These are phyloP conservation scores for Neocatenulostroma microsporum DNA, from an alignment of 2,329 filamentous ascomycete genomes.

Conservation along the genomic window DNA sequence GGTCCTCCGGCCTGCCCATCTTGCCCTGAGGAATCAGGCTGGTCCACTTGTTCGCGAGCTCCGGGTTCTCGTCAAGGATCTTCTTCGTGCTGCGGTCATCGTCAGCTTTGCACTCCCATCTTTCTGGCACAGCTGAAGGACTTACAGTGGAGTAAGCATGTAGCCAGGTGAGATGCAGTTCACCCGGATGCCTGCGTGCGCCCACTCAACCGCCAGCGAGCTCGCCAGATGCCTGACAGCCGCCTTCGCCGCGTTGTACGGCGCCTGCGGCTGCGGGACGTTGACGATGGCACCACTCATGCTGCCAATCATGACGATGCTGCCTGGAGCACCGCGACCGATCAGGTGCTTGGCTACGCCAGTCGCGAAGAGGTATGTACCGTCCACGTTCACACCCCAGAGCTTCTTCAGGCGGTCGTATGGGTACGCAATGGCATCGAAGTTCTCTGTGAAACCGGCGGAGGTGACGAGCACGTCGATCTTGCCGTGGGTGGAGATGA, in stretches of 20 bases:
- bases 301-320: conserved; percentile 90
- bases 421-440: conserved; percentile 82
- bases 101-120: conserved; percentile 10
- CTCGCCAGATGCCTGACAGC: conserved; percentile 81
- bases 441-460: conserved; percentile 96
- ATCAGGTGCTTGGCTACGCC: conserved; percentile 82
- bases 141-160: conserved; percentile 89
- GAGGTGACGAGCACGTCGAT: conserved; percentile 91
- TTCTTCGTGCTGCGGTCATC: conserved; percentile 63
- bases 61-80: conserved; percentile 88
- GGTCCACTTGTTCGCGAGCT: conserved; percentile 83
- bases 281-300: conserved; percentile 95
- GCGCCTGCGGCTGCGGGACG: conserved; percentile 84
- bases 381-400: conserved; percentile 89
- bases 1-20: conserved; percentile 84
- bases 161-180: conserved; percentile 95
- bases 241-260: conserved; percentile 90
- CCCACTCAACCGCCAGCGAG: conserved; percentile 91
- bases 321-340: conserved; percentile 67
- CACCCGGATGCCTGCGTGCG: conserved; percentile 75
- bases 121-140: conserved; percentile 11
- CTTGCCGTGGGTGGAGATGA: conserved; percentile 62
- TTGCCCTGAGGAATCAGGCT: conserved; percentile 86
- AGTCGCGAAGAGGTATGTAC: conserved; percentile 82
- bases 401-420: conserved; percentile 87